Evolutionary conservation across 768 basidiomycete genomes (phyloP).

Genomic region (Rubroboletus pulcherrimus): DNA sequence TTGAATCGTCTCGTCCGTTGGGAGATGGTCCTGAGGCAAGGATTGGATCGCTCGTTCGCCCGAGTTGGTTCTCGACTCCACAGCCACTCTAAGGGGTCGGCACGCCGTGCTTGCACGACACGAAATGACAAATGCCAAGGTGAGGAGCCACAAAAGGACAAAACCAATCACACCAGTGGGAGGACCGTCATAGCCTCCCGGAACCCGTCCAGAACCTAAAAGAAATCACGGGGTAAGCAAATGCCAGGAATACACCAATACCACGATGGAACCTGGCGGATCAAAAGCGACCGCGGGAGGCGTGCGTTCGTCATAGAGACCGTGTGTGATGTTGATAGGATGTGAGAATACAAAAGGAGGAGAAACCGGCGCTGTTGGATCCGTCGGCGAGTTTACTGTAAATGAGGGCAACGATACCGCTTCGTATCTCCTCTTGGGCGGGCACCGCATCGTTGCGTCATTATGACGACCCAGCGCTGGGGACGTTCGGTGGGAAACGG

Average conservation of each 20-base stretch:
- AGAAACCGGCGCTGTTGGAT: not conserved
- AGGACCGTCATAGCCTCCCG: not conserved
- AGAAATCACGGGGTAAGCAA: not conserved
- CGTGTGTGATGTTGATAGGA: not conserved
- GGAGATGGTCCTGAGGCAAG: not conserved
- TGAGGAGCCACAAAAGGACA: constrained; percentile 4
- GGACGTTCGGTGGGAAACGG: not conserved
- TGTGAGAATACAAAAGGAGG: not conserved
- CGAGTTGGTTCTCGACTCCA: not conserved
- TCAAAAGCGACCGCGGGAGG: not conserved
- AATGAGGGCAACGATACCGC: not conserved
- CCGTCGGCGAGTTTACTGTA: not conserved
- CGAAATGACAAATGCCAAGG: not conserved
- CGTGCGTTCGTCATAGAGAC: not conserved
- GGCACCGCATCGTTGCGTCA: constrained; percentile 1
- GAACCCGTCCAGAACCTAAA: not conserved
- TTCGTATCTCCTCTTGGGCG: constrained; percentile 11
- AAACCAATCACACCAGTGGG: not conserved
- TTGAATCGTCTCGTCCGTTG: not conserved
- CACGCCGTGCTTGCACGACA: not conserved
- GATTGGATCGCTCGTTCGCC: not conserved
- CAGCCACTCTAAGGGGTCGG: not conserved
- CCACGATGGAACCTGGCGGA: not conserved
- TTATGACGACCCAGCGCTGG: not conserved
- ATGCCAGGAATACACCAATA: not conserved